phyloP scores from a whole-genome alignment of 1,284 basidiomycete species.

The Rhodotorula sp. region DNA sequence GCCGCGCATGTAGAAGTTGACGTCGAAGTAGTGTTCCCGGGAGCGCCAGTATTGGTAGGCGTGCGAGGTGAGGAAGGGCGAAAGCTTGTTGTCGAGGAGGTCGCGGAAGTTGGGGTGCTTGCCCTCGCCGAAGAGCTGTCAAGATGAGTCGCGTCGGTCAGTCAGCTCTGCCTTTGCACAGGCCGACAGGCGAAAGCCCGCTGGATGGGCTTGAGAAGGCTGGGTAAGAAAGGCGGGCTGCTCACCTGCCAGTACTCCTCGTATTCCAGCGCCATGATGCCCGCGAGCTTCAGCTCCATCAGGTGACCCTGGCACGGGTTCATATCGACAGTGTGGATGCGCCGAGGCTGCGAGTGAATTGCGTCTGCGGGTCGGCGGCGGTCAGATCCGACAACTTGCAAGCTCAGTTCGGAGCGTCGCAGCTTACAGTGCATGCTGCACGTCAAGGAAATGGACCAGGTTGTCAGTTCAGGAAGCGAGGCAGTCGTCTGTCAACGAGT shows the following conservation, averaged over 20 bases:
- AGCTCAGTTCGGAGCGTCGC: no score
- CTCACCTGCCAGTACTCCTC: constrained; percentile 64
- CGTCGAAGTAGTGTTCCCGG: constrained; percentile 65
- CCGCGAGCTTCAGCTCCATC: constrained; percentile 57
- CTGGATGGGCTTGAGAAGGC: neutral
- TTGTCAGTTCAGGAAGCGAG: no score
- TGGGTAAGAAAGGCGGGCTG: neutral
- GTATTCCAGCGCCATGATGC: constrained; percentile 64
- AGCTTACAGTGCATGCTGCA: constrained; percentile 59
- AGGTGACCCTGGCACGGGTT: constrained; percentile 58
- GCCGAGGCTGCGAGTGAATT: constrained; percentile 61
- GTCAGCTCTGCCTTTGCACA: neutral
- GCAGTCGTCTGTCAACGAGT: no score
- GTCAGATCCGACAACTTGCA: no score
- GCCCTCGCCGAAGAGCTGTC: constrained; percentile 67
- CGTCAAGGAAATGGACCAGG: neutral
- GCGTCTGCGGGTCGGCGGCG: constrained; percentile 55
- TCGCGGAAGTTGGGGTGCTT: constrained; percentile 63
- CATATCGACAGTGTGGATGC: constrained; percentile 52
- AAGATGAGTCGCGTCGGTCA: neutral
- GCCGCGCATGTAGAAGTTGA: constrained; percentile 71
- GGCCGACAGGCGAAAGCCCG: neutral
- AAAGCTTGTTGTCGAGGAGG: constrained; percentile 66
- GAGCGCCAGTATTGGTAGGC: constrained; percentile 75
- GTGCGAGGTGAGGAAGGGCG: constrained; percentile 70